These are phyloP conservation scores for Cryphonectria carpinicola DNA, from an alignment of 2,329 filamentous ascomycete species.

Conservation along the genomic window DNA sequence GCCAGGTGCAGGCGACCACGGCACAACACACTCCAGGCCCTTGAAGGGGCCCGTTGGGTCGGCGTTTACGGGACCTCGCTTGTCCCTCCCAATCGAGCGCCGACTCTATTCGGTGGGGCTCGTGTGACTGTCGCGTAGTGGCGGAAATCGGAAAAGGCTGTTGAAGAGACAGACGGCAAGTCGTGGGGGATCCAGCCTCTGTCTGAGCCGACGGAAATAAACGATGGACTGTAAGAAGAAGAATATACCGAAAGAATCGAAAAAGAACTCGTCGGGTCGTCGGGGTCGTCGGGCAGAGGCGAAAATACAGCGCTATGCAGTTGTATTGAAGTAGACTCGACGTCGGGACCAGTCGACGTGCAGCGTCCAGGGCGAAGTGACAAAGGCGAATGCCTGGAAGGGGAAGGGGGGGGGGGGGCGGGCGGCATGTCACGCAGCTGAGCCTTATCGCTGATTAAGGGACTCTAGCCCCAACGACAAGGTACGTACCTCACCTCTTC, in stretches of 20 bases:
- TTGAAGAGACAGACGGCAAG: not conserved
- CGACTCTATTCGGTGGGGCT: not conserved
- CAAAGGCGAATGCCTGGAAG: not conserved
- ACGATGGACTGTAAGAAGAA: slow-evolving; percentile 1
- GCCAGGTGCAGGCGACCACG: slow-evolving; percentile 12
- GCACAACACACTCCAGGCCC: not conserved
- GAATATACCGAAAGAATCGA: not conserved
- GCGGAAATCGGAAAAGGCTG: not conserved
- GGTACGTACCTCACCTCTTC: not conserved
- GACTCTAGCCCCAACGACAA: not conserved
- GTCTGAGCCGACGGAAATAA: not conserved
- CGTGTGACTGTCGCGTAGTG: not conserved
- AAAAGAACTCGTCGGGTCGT: not conserved
- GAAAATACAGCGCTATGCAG: slow-evolving; percentile 5
- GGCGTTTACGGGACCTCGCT: not conserved
- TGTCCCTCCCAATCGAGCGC: not conserved
- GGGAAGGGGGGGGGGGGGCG: too few relatives aligned
- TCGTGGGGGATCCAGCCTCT: not conserved
- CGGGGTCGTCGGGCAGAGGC: not conserved
- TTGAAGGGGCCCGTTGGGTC: not conserved
- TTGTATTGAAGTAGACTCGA: slow-evolving; percentile 4
- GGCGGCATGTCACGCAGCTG: not conserved
- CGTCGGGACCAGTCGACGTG: not conserved
- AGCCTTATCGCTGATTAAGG: slow-evolving; percentile 10
- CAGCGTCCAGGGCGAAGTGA: not conserved